Evolutionary conservation across 2,329 filamentous ascomycete species (phyloP).

Genomic region (Xylaria sp.): DNA sequence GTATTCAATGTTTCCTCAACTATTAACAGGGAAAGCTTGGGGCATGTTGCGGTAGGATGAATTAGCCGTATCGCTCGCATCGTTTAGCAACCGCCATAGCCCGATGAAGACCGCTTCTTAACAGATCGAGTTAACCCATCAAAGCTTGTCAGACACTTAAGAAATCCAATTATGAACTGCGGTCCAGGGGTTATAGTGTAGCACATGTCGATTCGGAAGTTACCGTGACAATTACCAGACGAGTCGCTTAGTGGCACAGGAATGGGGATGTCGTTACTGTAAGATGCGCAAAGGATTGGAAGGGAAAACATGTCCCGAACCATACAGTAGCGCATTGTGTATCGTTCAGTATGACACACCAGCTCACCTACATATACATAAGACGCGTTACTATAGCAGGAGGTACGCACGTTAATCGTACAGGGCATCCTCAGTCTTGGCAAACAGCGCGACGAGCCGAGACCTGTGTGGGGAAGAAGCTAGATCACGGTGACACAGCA

Average conservation of each 20-base stretch:
- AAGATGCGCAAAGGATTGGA: background rate
- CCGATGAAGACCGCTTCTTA: constrained; percentile 10
- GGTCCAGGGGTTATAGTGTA: background rate
- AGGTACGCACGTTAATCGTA: constrained; percentile 13
- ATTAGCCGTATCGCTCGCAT: constrained; percentile 24
- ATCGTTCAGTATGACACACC: constrained; percentile 3
- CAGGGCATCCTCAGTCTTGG: constrained; percentile 22
- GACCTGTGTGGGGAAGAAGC: constrained; percentile 32
- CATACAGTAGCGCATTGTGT: background rate
- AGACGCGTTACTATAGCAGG: constrained; percentile 1
- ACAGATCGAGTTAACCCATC: constrained; percentile 20
- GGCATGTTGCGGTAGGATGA: constrained; percentile 22
- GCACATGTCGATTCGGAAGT: constrained; percentile 23
- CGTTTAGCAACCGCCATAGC: constrained; percentile 8
- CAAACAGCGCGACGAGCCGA: constrained; percentile 28
- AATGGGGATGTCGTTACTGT: background rate
- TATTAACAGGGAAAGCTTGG: constrained; percentile 5
- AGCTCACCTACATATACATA: constrained; percentile 9
- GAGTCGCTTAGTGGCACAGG: constrained; percentile 3
- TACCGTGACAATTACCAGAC: constrained; percentile 23
- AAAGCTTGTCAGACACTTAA: constrained; percentile 11
- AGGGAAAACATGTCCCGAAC: constrained; percentile 2
- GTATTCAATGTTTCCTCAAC: constrained; percentile 19
- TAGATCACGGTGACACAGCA: constrained; percentile 30
- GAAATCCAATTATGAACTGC: constrained; percentile 19